These are phyloP conservation scores for Inga oerstediana DNA, from an alignment of 306 rosid species.

Conservation along the genomic window DNA sequence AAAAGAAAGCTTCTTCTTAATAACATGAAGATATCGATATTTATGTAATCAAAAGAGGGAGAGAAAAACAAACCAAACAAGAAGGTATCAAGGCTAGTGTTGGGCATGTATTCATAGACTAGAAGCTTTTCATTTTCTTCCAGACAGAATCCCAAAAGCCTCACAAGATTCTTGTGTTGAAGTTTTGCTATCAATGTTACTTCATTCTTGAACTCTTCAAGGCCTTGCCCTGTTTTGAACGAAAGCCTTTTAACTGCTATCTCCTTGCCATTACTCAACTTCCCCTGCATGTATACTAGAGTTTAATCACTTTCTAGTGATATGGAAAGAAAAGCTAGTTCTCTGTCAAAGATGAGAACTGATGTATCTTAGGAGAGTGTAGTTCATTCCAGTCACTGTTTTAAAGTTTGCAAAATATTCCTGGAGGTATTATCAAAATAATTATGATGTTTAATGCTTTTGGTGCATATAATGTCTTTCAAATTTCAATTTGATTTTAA, in stretches of 20 bases:
- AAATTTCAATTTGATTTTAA: neutral
- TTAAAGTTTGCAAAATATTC: neutral
- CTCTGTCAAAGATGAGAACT: neutral
- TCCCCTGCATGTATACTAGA: constrained; percentile 29
- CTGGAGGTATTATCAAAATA: neutral
- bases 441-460: neutral
- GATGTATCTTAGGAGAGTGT: neutral
- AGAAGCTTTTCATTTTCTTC: constrained; percentile 41
- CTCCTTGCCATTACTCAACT: constrained; percentile 35
- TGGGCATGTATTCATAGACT: constrained; percentile 48
- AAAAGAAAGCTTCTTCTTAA: neutral
- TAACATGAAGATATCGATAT: neutral
- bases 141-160: constrained; percentile 45
- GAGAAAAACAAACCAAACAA: constrained; percentile 33
- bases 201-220: constrained; percentile 34
- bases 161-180: constrained; percentile 48
- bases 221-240: constrained; percentile 26
- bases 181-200: constrained; percentile 36
- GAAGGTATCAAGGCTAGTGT: constrained; percentile 31
- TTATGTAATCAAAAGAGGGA: neutral
- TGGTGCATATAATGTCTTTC: neutral
- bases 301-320: neutral
- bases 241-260: constrained; percentile 45
- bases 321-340: neutral
- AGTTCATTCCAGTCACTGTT: neutral